Conservation (phyloP, 495 filamentous ascomycete species). For the Tuber melanosporum region DNA sequence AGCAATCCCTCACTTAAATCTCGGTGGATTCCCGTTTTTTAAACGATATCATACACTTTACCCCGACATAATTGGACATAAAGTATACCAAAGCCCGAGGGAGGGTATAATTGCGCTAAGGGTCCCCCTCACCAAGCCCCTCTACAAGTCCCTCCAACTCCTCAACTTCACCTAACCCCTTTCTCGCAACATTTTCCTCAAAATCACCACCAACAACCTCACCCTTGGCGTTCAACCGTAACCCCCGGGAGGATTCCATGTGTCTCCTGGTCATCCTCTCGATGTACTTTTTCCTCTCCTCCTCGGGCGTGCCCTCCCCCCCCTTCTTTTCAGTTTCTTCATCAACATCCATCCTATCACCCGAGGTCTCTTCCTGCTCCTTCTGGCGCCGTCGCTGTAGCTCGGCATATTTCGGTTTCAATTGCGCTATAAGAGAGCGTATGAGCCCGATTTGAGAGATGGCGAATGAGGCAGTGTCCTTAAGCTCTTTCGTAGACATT, state of each 20-base stretch:
- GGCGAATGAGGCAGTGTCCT: constrained; percentile 62
- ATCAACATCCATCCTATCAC: constrained; percentile 26
- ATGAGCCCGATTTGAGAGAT: constrained; percentile 75
- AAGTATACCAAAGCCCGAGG: not conserved
- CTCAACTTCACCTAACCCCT: constrained; percentile 50
- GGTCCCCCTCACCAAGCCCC: constrained; percentile 9
- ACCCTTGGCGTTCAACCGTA: constrained; percentile 53
- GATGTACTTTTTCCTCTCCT: constrained; percentile 66
- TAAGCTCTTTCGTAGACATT: constrained; percentile 40
- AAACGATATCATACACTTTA: not conserved
- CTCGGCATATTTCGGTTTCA: constrained; percentile 56
- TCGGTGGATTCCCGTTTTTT: not conserved
- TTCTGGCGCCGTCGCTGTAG: constrained; percentile 43
- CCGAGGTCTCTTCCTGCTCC: constrained; percentile 13
- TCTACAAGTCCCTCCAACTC: constrained; percentile 46
- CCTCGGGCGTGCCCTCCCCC: constrained; percentile 46
- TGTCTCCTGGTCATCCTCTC: constrained; percentile 59
- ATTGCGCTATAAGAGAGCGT: constrained; percentile 55
- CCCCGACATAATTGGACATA: not conserved
- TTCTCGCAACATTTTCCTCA: constrained; percentile 45
- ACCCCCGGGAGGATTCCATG: constrained; percentile 51
- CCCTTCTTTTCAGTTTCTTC: constrained; percentile 42
- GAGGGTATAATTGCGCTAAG: not conserved
- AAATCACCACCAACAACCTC: constrained; percentile 56
- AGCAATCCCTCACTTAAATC: not conserved